Conservation (phyloP, 176 grass and related monocot genomes). For the Echinochloa phyllopogon region DNA sequence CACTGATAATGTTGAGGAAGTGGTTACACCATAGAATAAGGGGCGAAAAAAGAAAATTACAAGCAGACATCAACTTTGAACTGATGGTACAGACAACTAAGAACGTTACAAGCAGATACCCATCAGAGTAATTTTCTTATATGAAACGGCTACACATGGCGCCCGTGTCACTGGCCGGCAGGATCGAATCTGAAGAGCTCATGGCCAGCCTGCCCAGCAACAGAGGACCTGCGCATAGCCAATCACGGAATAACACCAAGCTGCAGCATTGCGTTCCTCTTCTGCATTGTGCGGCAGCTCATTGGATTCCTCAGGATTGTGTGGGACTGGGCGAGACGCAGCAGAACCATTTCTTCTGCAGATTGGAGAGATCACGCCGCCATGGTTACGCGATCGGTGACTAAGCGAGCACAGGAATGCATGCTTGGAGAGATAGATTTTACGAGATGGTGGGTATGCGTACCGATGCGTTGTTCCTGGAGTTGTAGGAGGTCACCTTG, state of each 20-base stretch:
- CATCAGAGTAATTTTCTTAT: constrained; percentile 41
- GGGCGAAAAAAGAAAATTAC: constrained; percentile 9
- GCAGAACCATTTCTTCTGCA: constrained; percentile 93
- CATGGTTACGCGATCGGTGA: not conserved
- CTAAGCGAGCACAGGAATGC: not conserved
- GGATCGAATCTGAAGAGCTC: not conserved
- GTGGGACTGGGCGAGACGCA: constrained; percentile 82
- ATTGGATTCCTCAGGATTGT: constrained; percentile 54
- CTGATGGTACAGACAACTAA: constrained; percentile 20
- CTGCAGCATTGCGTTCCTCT: constrained; percentile 28
- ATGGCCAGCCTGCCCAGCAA: not conserved
- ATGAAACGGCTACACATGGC: not conserved
- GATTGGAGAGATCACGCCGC: not conserved
- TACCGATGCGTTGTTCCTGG: constrained; percentile 64
- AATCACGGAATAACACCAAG: constrained; percentile 39
- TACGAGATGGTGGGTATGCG: not conserved
- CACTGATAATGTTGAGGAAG: constrained; percentile 9
- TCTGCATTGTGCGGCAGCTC: constrained; percentile 33
- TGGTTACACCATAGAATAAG: constrained; percentile 28
- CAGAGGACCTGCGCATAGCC: constrained; percentile 30
- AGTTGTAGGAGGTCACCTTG: constrained; percentile 41
- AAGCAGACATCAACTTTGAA: constrained; percentile 34
- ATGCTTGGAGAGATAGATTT: not conserved
- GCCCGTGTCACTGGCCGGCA: not conserved
- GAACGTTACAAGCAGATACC: constrained; percentile 12